Percentiles rank a stretch among this genome's conserved stretches.
These are phyloP conservation scores for Massariosphaeria phaeospora DNA, from an alignment of 495 filamentous ascomycete species.

Conservation along the genomic window DNA sequence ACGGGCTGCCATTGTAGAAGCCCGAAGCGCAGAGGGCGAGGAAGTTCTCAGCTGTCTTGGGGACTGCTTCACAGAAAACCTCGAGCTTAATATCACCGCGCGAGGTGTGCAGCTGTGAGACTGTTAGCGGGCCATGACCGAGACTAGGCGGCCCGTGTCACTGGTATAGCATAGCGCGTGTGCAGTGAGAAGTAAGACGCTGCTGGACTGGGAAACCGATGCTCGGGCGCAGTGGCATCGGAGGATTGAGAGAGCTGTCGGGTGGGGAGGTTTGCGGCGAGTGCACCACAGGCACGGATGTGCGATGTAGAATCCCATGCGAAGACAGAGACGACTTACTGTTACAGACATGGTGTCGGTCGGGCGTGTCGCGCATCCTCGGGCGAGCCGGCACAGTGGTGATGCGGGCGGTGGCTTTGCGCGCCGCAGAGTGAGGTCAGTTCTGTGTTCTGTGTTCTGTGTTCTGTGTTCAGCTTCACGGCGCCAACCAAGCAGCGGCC, in stretches of 20 bases:
- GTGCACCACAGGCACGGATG: neutral
- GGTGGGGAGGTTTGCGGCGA: neutral
- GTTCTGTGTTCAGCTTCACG: slow-evolving; percentile 16
- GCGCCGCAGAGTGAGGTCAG: neutral
- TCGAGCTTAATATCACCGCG: slow-evolving; percentile 92
- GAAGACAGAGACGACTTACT: slow-evolving; percentile 20
- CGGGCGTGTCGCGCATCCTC: slow-evolving; percentile 3
- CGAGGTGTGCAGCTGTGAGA: slow-evolving; percentile 74
- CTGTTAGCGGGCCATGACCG: slow-evolving; percentile 1
- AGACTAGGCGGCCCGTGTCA: slow-evolving; percentile 4
- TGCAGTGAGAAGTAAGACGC: slow-evolving; percentile 11
- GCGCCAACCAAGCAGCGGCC: neutral
- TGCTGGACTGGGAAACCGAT: neutral
- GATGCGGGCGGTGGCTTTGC: slow-evolving; percentile 18
- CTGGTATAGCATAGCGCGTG: neutral
- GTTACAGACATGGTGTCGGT: slow-evolving; percentile 36
- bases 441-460: neutral
- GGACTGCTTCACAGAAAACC: slow-evolving; percentile 90
- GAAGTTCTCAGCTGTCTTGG: slow-evolving; percentile 87
- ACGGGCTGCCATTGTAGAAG: slow-evolving; percentile 82
- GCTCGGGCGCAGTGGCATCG: neutral
- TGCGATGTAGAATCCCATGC: neutral
- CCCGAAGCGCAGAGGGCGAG: slow-evolving; percentile 86
- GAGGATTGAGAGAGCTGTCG: slow-evolving; percentile 7
- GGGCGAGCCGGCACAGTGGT: neutral